These are phyloP conservation scores for Ogataea nonfermentans DNA, from an alignment of 805 yeast species.

Conservation along the genomic window DNA sequence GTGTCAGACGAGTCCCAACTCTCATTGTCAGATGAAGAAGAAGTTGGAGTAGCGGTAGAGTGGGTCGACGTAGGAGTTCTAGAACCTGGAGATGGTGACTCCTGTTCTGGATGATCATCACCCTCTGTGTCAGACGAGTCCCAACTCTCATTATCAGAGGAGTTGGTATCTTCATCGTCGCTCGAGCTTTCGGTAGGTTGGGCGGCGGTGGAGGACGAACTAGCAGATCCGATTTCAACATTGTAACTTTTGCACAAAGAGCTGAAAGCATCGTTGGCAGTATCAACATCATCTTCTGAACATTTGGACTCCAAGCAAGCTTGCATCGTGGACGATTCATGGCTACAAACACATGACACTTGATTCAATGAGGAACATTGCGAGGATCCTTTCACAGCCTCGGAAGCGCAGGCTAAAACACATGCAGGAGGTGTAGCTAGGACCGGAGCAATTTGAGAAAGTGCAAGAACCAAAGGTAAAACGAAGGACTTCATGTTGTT, in stretches of 20 bases:
- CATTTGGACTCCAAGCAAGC: slow-evolving; percentile 67
- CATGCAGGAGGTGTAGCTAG: slow-evolving; percentile 86
- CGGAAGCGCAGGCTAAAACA: slow-evolving; percentile 81
- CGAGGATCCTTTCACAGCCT: slow-evolving; percentile 54
- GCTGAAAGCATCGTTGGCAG: slow-evolving; percentile 61
- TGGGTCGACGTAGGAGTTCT: too few species aligned
- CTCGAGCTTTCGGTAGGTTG: too few species aligned
- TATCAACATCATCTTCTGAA: slow-evolving; percentile 57
- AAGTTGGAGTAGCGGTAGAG: too few species aligned
- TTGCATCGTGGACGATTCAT: slow-evolving; percentile 51
- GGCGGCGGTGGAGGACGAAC: slow-evolving; percentile 21
- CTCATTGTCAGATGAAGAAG: too few species aligned
- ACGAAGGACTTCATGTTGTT: slow-evolving; percentile 23
- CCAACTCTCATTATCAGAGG: too few species aligned
- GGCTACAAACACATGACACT: slow-evolving; percentile 65
- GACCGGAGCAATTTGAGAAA: slow-evolving; percentile 41
- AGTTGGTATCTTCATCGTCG: too few species aligned
- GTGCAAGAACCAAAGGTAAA: slow-evolving; percentile 30
- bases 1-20: too few species aligned
- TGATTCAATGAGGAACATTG: slow-evolving; percentile 60
- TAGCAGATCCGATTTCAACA: slow-evolving; percentile 30
- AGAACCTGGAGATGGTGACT: too few species aligned
- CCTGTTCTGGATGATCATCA: too few species aligned
- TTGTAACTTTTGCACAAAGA: slow-evolving; percentile 48
- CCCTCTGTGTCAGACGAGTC: too few species aligned